Percentiles rank a stretch among this genome's conserved stretches.
These are phyloP conservation scores for Blepharisma undulans DNA, from an alignment of 169 alveolate genomes.

Conservation along the genomic window DNA sequence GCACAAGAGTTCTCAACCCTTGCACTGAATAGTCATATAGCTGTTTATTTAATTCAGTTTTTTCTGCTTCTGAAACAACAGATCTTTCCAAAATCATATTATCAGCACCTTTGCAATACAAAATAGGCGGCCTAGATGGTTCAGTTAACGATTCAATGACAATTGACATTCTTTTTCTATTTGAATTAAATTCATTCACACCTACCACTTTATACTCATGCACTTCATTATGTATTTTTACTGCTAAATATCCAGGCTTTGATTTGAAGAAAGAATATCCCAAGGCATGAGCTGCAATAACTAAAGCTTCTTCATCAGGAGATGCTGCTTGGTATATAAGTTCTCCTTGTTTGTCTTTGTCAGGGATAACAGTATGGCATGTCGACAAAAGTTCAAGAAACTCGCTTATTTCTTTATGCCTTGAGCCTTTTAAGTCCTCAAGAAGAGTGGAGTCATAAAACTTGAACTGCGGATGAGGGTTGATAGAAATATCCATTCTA, in stretches of 20 bases:
- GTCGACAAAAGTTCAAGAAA: slow-evolving; percentile 51
- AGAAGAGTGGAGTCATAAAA: background rate
- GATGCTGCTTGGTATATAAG: slow-evolving; percentile 82
- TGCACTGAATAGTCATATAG: slow-evolving; percentile 75
- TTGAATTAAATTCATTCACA: slow-evolving; percentile 62
- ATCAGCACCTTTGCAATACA: slow-evolving; percentile 51
- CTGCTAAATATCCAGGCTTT: background rate
- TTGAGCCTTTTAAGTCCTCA: background rate
- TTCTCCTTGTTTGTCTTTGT: slow-evolving; percentile 51
- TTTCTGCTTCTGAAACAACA: slow-evolving; percentile 33
- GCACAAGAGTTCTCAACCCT: slow-evolving; percentile 93
- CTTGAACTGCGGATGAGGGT: slow-evolving; percentile 34
- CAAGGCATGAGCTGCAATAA: slow-evolving; percentile 72
- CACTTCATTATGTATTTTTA: background rate
- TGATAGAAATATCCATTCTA: slow-evolving; percentile 38
- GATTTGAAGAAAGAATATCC: slow-evolving; percentile 51
- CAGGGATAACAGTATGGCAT: slow-evolving; percentile 70
- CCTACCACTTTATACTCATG: slow-evolving; percentile 42
- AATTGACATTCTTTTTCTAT: slow-evolving; percentile 64
- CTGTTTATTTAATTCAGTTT: slow-evolving; percentile 48
- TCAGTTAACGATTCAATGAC: slow-evolving; percentile 30
- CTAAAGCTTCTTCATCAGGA: slow-evolving; percentile 92
- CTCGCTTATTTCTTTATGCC: background rate
- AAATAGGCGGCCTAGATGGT: slow-evolving; percentile 42
- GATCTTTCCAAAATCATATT: slow-evolving; percentile 56